Evolutionary conservation across 2,329 filamentous ascomycete genomes (phyloP), one percentile per base, ranked within the genome.

Genomic region (Aspergillus aculeatus): DNA sequence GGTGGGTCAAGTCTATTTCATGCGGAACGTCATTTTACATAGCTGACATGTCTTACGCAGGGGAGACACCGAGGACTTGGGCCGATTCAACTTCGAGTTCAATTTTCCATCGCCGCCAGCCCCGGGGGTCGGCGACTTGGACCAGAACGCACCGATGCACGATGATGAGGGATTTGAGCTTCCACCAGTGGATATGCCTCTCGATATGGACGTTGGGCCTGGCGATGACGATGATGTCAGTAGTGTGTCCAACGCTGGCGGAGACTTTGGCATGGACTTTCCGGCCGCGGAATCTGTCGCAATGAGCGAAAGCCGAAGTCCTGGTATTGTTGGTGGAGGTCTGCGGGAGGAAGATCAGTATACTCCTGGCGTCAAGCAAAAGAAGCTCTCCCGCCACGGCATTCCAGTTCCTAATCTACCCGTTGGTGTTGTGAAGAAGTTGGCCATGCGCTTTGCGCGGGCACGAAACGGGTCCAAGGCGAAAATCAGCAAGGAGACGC

Each of bases 341-440:
- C 68, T 75, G 71, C 68, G 71, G 56, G 70, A 72, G 47, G 72
- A 75, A 51, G 69, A 64, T 12, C 52, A 57, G 29, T 63, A 65
- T 24, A 68, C 71, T 48, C 68, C 69, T 47, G 64, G 68, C 19
- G 66, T 68, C 12, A 84, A 80, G 65, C 80, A 85, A 65, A 83
- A 84, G 64, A 81, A 83, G 62, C 67, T 85, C 16, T 96, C 92
- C 0, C 84, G 84, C 52, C 82, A 92, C 69, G 91, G 91, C 26
- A 86, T 90, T 53, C 84, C 89, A 62, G 92, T 93, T 65, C 89
- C 91, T 0, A 87, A 88, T 0, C 78, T 96, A 47, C 91, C 92
- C 2, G 78, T 84, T 0, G 83, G 86, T 0, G 86, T 93, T 21
- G 86, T 96, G 54, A 94, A 93, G 75, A 81, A 80, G 54, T 72